phyloP scores from a whole-genome alignment of 331 rosid species.

The Erythrophleum ivorense region DNA sequence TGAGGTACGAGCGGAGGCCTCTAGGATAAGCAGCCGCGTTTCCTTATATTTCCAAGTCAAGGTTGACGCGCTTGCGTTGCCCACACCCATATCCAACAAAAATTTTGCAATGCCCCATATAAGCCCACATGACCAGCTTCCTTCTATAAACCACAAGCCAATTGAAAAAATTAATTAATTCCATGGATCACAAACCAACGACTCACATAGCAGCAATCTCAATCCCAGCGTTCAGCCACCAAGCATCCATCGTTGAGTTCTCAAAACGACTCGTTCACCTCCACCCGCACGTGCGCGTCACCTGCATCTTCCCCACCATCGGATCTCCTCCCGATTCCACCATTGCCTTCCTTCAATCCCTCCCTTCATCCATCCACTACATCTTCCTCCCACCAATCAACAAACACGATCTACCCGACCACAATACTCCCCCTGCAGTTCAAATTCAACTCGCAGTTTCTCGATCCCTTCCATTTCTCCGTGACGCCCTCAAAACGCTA shows the following conservation, averaged over 20 bases:
- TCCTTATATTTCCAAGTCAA: no score
- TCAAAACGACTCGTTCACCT: background rate
- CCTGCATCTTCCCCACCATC: slow-evolving; percentile 6
- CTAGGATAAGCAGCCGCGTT: no score
- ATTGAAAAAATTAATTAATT: background rate
- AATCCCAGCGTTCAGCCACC: slow-evolving; percentile 5
- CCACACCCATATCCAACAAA: no score
- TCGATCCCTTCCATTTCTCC: background rate
- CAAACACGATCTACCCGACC: background rate
- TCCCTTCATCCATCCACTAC: background rate
- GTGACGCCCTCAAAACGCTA: background rate
- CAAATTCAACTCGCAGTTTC: background rate
- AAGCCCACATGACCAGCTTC: no score
- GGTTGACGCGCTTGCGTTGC: no score
- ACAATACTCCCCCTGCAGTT: background rate
- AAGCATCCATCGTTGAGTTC: background rate
- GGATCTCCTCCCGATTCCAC: background rate
- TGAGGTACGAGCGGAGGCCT: no score
- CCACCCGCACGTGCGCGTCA: background rate
- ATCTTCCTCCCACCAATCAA: background rate
- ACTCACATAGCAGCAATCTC: background rate
- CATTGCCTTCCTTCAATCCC: background rate
- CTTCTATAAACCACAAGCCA: background rate
- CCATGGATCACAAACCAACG: background rate
- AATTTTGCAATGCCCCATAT: no score